These are phyloP conservation scores for Tylopilus balloui DNA, from an alignment of 768 basidiomycete genomes.

Conservation along the genomic window DNA sequence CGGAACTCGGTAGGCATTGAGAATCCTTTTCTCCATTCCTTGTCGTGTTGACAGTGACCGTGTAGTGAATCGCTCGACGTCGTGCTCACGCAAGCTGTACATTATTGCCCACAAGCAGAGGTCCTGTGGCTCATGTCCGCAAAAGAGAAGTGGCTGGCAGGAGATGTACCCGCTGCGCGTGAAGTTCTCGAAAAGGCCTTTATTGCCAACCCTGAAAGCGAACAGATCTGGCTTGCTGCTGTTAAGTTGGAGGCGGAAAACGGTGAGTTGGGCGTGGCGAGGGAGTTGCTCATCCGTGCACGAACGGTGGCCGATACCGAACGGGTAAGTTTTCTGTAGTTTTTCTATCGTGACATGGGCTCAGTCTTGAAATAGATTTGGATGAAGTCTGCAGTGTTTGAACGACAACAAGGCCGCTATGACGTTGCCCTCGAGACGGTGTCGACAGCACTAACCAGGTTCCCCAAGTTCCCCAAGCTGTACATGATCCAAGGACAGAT, in stretches of 20 bases:
- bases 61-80: constrained; percentile 73
- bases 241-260: constrained; percentile 97
- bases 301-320: constrained; percentile 89
- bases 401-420: constrained; percentile 79
- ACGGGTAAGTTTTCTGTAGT: constrained; percentile 48
- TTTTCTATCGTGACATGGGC: neutral
- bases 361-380: constrained; percentile 62
- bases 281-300: constrained; percentile 83
- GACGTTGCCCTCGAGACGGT: constrained; percentile 73
- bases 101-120: constrained; percentile 92
- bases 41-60: constrained; percentile 3
- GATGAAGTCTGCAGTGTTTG: constrained; percentile 98
- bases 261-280: constrained; percentile 80
- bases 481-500: constrained; percentile 99
- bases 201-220: constrained; percentile 92
- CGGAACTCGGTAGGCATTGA: constrained; percentile 61
- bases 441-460: constrained; percentile 70
- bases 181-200: constrained; percentile 87
- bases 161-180: constrained; percentile 88
- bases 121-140: constrained; percentile 97
- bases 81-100: constrained; percentile 76
- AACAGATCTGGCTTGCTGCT: constrained; percentile 96
- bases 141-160: constrained; percentile 92
- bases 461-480: constrained; percentile 85
- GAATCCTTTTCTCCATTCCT: neutral